phyloP scores from a whole-genome alignment of 225 moss, liverwort and hornwort genomes.

The Anthoceros angustus region DNA sequence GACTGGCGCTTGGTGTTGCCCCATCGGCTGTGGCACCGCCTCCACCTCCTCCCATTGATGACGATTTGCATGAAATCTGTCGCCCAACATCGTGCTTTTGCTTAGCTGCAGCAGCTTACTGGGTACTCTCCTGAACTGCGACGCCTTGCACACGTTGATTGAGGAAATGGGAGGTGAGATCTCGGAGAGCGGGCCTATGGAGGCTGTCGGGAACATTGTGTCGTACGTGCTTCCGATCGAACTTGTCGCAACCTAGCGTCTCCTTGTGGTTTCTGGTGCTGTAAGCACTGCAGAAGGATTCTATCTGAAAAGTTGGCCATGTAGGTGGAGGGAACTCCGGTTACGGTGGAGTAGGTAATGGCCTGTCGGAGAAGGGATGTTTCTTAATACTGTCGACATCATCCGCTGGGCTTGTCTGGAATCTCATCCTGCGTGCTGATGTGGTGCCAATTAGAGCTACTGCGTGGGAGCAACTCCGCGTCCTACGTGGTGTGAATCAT shows the following conservation, averaged over 20 bases:
- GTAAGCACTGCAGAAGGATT: not conserved
- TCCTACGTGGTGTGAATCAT: conserved; percentile 47
- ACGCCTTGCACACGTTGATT: conserved; percentile 46
- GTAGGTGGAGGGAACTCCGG: conserved; percentile 81
- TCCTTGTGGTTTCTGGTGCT: not conserved
- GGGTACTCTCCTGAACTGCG: conserved; percentile 3
- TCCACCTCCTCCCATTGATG: conserved; percentile 54
- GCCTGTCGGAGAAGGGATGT: conserved; percentile 57
- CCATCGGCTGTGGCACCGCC: not conserved
- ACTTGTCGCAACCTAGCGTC: not conserved
- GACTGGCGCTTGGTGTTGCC: not conserved
- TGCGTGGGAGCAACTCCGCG: conserved; percentile 75
- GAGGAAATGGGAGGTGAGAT: conserved; percentile 69
- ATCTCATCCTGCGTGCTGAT: conserved; percentile 49
- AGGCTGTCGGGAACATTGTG: conserved; percentile 73
- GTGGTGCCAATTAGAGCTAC: conserved; percentile 76
- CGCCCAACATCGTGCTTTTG: not conserved
- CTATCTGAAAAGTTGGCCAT: not conserved
- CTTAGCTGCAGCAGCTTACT: not conserved
- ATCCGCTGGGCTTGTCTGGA: conserved; percentile 74
- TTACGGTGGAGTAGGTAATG: conserved; percentile 79
- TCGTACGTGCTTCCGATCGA: conserved; percentile 28
- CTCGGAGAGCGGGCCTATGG: conserved; percentile 40
- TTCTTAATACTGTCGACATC: conserved; percentile 70
- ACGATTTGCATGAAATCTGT: conserved; percentile 58